phyloP scores from a whole-genome alignment of 352 stramenopile species.

The Pseudoperonospora humuli region DNA sequence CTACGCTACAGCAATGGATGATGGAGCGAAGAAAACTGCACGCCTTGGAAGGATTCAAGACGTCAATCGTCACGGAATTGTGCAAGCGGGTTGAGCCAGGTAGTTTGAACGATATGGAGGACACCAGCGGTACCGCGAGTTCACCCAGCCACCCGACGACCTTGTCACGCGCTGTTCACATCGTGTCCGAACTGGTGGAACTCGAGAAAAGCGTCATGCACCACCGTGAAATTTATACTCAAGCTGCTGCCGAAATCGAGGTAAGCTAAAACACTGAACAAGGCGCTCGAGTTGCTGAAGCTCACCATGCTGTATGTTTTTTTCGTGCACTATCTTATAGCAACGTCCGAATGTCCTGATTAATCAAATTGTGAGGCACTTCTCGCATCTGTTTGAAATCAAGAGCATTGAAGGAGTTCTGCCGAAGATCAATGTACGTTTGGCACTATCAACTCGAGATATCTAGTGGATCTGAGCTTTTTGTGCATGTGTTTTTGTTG shows the following conservation, averaged over 20 bases:
- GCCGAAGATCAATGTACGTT: slow-evolving; percentile 83
- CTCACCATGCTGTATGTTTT: slow-evolving; percentile 4
- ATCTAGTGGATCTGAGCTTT: neutral
- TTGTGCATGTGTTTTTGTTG: neutral
- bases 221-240: slow-evolving; percentile 68
- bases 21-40: slow-evolving; percentile 45
- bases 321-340: slow-evolving; percentile 20
- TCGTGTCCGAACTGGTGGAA: slow-evolving; percentile 71
- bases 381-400: slow-evolving; percentile 83
- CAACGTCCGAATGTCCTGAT: slow-evolving; percentile 69
- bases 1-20: slow-evolving; percentile 66
- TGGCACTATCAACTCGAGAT: neutral
- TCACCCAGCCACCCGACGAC: slow-evolving; percentile 24
- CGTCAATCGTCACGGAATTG: slow-evolving; percentile 43
- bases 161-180: slow-evolving; percentile 53
- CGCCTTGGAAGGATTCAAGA: slow-evolving; percentile 58
- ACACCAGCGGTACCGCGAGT: slow-evolving; percentile 2
- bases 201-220: slow-evolving; percentile 80
- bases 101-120: slow-evolving; percentile 21
- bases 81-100: slow-evolving; percentile 50
- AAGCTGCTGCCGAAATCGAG: slow-evolving; percentile 73
- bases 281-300: neutral
- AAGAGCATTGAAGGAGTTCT: slow-evolving; percentile 81
- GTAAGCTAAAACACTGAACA: slow-evolving; percentile 18
- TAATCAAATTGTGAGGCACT: slow-evolving; percentile 84